A percentile compares a stretch with the other conserved stretches of the same genome.
These are phyloP conservation scores for Monilinia polystroma DNA, from an alignment of 2,329 filamentous ascomycete genomes.

Conservation along the genomic window DNA sequence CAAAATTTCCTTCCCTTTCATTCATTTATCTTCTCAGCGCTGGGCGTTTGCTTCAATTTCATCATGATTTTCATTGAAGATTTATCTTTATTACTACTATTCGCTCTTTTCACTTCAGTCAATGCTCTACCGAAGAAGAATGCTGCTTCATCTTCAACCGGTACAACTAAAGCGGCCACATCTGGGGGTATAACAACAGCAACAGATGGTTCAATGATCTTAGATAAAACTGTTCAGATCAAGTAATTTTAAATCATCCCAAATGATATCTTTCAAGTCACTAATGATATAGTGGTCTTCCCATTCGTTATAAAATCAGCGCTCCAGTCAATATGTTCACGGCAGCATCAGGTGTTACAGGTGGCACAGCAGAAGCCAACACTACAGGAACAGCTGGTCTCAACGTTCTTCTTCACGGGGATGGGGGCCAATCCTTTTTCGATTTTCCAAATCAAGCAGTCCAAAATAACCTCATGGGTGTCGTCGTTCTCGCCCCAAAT, in stretches of 20 bases:
- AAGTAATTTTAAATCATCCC: constrained; percentile 45
- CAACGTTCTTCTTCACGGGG: constrained; percentile 59
- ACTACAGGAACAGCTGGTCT: constrained; percentile 47
- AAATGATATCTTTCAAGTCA: too few relatives aligned
- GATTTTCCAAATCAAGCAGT: constrained; percentile 76
- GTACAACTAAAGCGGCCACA: constrained; percentile 19
- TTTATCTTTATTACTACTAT: constrained; percentile 1
- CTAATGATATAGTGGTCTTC: constrained; percentile 46
- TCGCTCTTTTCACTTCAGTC: constrained; percentile 21
- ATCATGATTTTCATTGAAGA: constrained; percentile 21
- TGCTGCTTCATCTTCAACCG: constrained; percentile 17
- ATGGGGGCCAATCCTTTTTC: constrained; percentile 66
- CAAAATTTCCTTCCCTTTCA: neutral
- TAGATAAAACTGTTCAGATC: constrained; percentile 55
- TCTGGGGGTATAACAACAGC: constrained; percentile 39
- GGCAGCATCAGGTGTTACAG: constrained; percentile 49
- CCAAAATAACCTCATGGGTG: constrained; percentile 73
- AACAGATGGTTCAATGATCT: constrained; percentile 54
- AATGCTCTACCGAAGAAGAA: constrained; percentile 32
- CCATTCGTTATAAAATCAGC: constrained; percentile 56
- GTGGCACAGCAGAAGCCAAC: constrained; percentile 41
- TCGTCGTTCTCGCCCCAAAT: constrained; percentile 64
- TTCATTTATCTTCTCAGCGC: constrained; percentile 15
- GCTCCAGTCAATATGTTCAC: constrained; percentile 56
- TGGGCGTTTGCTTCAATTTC: constrained; percentile 14